Percentiles rank a stretch among this genome's conserved stretches.
Conservation (phyloP, 441 rosid genomes). For the Erodium texanum region DNA sequence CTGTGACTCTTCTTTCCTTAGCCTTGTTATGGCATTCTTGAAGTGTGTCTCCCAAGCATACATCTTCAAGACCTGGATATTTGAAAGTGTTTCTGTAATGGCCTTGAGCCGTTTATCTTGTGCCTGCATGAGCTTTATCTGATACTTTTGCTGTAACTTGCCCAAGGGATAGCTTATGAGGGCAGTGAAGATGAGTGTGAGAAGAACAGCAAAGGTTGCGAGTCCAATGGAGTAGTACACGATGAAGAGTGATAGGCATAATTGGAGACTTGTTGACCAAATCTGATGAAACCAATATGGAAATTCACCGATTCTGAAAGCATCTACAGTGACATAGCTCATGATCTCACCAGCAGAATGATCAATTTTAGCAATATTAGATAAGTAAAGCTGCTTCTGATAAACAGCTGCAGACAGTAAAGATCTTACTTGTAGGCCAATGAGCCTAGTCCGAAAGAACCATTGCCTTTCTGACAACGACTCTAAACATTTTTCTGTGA, state of each 20-base stretch:
- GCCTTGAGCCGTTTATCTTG: slow-evolving; percentile 39
- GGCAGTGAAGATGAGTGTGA: slow-evolving; percentile 24
- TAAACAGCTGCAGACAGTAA: slow-evolving; percentile 34
- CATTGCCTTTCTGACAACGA: slow-evolving; percentile 46
- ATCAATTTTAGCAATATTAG: slow-evolving; percentile 21
- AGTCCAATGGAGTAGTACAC: slow-evolving; percentile 45
- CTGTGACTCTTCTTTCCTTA: slow-evolving; percentile 33
- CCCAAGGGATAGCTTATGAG: slow-evolving; percentile 26
- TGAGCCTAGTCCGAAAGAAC: slow-evolving; percentile 27
- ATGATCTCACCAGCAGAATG: slow-evolving; percentile 46
- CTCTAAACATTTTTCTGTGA: slow-evolving; percentile 33
- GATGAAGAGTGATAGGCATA: slow-evolving; percentile 40
- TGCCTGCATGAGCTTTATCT: slow-evolving; percentile 30
- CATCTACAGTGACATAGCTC: slow-evolving; percentile 47
- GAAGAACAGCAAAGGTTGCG: slow-evolving; percentile 39
- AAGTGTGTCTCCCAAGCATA: slow-evolving; percentile 62
- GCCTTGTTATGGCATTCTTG: slow-evolving; percentile 27
- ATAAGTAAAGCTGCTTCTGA: slow-evolving; percentile 34
- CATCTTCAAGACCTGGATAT: slow-evolving; percentile 49
- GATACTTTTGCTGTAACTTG: slow-evolving; percentile 30
- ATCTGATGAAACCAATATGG: slow-evolving; percentile 47
- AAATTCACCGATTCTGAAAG: slow-evolving; percentile 38
- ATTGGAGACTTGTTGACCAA: slow-evolving; percentile 44
- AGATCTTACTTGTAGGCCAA: slow-evolving; percentile 35
- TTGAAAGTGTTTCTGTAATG: slow-evolving; percentile 32